Conservation (phyloP, 768 basidiomycete species). For the Crepidotus variabilis region DNA sequence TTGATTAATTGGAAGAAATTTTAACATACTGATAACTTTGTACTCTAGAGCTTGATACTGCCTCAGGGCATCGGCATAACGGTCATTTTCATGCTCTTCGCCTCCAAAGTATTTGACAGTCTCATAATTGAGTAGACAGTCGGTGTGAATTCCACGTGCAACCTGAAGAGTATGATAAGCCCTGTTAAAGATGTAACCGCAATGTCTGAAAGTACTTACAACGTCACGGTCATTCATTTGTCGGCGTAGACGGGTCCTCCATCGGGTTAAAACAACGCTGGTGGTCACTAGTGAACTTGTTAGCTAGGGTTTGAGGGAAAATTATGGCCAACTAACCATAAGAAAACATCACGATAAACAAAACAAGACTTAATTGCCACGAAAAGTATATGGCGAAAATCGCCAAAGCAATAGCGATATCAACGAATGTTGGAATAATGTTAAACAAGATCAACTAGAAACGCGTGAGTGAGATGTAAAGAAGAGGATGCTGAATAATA, state of each 20-base stretch:
- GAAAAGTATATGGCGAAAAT: conserved; percentile 63
- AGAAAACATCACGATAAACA: conserved; percentile 69
- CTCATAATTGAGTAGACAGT: conserved; percentile 77
- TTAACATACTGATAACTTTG: conserved; percentile 62
- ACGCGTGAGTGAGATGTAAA: neutral
- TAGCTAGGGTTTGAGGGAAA: conserved; percentile 43
- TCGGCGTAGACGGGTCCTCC: conserved; percentile 71
- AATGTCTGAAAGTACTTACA: conserved; percentile 32
- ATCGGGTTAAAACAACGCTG: conserved; percentile 62
- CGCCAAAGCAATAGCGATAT: conserved; percentile 68
- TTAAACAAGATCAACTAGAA: conserved; percentile 75
- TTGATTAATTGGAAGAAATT: neutral
- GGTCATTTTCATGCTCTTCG: conserved; percentile 70
- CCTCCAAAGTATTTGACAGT: conserved; percentile 91
- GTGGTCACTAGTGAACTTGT: conserved; percentile 45
- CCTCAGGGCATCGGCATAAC: conserved; percentile 68
- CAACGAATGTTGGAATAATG: conserved; percentile 78
- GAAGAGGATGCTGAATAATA: conserved; percentile 18
- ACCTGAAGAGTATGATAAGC: conserved; percentile 32
- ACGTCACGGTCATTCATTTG: conserved; percentile 81
- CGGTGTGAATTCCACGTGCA: conserved; percentile 80
- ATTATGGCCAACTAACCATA: conserved; percentile 47
- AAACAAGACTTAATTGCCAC: conserved; percentile 62
- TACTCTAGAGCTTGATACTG: conserved; percentile 75
- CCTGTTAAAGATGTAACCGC: neutral